These are phyloP conservation scores for Globisporangium sylvaticum DNA, from an alignment of 352 stramenopile species.

Conservation along the genomic window DNA sequence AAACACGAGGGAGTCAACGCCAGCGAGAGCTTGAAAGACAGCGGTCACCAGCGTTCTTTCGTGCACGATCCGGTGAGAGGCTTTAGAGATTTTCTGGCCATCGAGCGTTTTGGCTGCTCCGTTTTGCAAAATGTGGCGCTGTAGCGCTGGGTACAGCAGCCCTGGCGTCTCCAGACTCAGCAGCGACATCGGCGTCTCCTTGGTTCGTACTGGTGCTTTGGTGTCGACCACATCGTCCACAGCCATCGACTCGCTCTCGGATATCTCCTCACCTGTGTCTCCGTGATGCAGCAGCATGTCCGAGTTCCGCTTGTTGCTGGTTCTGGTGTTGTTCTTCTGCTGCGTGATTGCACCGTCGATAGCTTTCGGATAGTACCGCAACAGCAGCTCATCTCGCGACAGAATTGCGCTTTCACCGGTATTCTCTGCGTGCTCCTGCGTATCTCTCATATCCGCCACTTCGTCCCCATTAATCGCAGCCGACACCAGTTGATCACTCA, in stretches of 20 bases:
- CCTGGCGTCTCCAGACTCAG: conserved; percentile 10
- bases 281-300: background rate
- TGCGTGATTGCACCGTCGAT: background rate
- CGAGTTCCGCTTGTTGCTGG: conserved; percentile 1
- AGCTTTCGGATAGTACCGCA: conserved; percentile 37
- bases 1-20: conserved; percentile 50
- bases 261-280: conserved; percentile 8
- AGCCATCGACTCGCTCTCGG: background rate
- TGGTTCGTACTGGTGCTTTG: background rate
- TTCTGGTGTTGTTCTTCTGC: background rate
- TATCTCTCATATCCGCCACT: background rate
- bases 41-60: conserved; percentile 45
- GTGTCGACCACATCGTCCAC: background rate
- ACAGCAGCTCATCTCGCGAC: conserved; percentile 31
- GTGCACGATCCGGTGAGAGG: conserved; percentile 31
- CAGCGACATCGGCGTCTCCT: background rate
- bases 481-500: background rate
- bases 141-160: background rate
- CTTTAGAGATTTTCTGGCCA: background rate
- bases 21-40: conserved; percentile 54
- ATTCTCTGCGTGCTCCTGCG: background rate
- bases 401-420: background rate
- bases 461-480: background rate
- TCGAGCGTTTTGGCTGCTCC: too few relatives aligned
- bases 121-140: background rate